Base-by-base conservation (phyloP, 2,329 filamentous ascomycete species). In the Cytospora piceicola region DNA sequence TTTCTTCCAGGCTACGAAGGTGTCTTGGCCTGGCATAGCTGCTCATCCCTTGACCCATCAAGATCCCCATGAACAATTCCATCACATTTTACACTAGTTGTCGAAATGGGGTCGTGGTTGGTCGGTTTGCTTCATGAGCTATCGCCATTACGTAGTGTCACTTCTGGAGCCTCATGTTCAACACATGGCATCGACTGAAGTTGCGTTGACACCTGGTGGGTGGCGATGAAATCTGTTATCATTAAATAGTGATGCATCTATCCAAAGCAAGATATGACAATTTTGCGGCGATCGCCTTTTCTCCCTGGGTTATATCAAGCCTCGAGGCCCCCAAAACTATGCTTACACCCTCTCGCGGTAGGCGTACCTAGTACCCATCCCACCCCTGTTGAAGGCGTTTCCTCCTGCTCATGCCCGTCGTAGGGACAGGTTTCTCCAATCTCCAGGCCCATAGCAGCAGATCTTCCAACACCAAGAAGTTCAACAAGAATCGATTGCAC, bases 371-470 rank as follows among this genome's bases (percentile, higher is more conserved):
- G 46, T 67, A 67, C 4, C 39, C 27, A 59, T 29, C 36, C 15
- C 49, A 12, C 20, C 42, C 17, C 15, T 58, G 32, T 15, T 55
- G 61, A 34, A 67, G 32, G 8, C 54, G 63, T 30, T 63, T 64
- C 32, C 66, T 65, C 30, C 66, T 64, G 32, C 66, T 64, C 66
- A 67, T 58, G 4, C 79, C 2, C 15, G 79, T 80, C 0, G 79
- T 86, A 2, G 84, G 85, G 12, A 79, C 78, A 0, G 88, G 88
- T 76, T 90, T 91, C 72, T 90, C 85, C 32, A 90, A 83, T 63
- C 85, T 80, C 69, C 88, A 77, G 9, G 81, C 76, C 82, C 83
- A 88, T 42, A 90, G 76, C 70, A 90, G 84, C 74, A 85, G 88
- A 72, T 91, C 88, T 73, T 90, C 88, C 9, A 91, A 63, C 0